A percentile compares a stretch with the other conserved stretches of the same genome.
Evolutionary conservation across 345 rosid species (phyloP).

Genomic region (Lepidium aucheri): DNA sequence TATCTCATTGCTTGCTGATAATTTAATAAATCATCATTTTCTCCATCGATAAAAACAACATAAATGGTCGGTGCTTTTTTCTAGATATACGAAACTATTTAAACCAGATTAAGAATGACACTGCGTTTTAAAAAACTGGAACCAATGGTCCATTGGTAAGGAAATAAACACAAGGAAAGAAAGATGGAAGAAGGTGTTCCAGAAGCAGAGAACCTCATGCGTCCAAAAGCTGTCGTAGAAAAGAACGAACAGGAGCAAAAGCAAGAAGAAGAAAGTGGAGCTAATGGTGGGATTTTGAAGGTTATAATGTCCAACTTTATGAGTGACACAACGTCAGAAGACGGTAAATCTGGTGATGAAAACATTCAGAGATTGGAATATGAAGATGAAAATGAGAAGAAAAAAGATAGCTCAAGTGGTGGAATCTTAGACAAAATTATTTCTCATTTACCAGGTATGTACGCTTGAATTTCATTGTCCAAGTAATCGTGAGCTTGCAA

Average conservation of each 20-base stretch:
- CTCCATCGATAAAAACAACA: too few relatives aligned
- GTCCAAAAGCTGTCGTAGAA: not conserved
- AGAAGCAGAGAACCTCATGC: slow-evolving; percentile 32
- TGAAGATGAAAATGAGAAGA: slow-evolving; percentile 4
- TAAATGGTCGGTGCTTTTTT: too few relatives aligned
- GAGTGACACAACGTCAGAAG: too few relatives aligned
- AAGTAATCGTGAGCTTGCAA: too few relatives aligned
- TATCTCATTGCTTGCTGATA: too few relatives aligned
- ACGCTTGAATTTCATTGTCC: not conserved
- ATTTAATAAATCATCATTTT: too few relatives aligned
- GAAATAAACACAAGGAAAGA: not conserved
- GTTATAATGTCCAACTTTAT: slow-evolving; percentile 15
- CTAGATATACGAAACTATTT: too few relatives aligned
- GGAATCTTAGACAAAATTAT: slow-evolving; percentile 47
- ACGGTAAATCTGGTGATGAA: slow-evolving; percentile 14
- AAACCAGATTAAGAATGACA: not conserved
- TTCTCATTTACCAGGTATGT: slow-evolving; percentile 54
- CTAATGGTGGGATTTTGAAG: slow-evolving; percentile 3
- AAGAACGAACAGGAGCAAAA: not conserved
- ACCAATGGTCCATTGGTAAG: not conserved
- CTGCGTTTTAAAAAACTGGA: not conserved
- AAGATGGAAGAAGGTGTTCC: slow-evolving; percentile 43
- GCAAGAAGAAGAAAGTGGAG: not conserved
- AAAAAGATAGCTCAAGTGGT: slow-evolving; percentile 16
- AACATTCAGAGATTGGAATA: not conserved